Conservation (phyloP, 345 rosid genomes). For the Rhodamnia rubescens region DNA sequence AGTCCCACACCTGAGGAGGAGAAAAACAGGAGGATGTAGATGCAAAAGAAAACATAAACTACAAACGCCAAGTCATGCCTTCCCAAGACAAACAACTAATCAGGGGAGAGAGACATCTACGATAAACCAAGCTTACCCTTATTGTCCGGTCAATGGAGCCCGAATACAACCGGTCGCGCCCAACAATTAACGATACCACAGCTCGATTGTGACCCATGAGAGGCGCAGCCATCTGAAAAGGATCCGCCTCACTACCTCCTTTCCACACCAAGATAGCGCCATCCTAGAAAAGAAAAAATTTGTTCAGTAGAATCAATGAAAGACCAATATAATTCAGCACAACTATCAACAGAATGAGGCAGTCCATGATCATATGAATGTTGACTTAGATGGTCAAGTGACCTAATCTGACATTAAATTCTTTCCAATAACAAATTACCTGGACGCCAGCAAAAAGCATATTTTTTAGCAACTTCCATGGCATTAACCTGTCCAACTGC, state of each 20-base stretch:
- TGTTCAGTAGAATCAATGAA: too few species aligned
- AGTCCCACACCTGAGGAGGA: constrained; percentile 38
- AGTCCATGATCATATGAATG: too few species aligned
- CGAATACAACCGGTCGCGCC: constrained; percentile 22
- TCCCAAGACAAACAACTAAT: not conserved
- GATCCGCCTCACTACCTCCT: constrained; percentile 15
- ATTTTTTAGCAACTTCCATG: constrained; percentile 12
- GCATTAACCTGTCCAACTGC: not conserved
- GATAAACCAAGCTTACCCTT: constrained; percentile 18
- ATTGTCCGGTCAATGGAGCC: constrained; percentile 38
- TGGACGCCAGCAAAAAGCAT: too few species aligned
- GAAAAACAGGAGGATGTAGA: too few species aligned
- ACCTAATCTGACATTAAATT: too few species aligned
- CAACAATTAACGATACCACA: constrained; percentile 25
- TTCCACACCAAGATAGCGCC: constrained; percentile 44
- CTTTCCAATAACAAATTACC: too few species aligned
- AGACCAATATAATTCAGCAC: too few species aligned
- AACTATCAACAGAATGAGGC: not conserved
- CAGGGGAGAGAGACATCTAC: not conserved
- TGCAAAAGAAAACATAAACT: not conserved
- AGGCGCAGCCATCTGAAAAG: constrained; percentile 19
- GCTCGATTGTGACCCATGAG: constrained; percentile 23
- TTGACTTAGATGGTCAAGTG: too few species aligned
- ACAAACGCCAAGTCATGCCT: not conserved
- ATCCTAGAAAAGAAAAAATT: constrained; percentile 11